Evolutionary conservation across 2,329 filamentous ascomycete genomes (phyloP).

Genomic region (Berkeleyomyces rouxiae): DNA sequence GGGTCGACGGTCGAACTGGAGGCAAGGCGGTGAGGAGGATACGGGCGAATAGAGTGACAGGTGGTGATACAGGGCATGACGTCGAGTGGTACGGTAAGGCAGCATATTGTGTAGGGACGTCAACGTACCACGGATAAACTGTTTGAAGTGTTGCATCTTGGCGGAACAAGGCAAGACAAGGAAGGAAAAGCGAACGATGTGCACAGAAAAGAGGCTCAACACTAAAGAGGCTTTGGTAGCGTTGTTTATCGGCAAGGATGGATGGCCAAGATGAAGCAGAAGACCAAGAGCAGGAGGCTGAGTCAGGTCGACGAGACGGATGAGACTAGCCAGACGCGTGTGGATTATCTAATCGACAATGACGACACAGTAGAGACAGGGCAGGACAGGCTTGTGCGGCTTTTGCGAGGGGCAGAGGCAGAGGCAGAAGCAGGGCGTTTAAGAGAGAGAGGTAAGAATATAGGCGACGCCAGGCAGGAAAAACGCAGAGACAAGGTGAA

Average conservation of each 20-base stretch:
- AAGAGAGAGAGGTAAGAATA: background rate
- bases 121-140: slow-evolving; percentile 13
- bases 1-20: background rate
- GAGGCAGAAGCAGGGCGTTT: too few species aligned
- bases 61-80: background rate
- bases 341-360: too few species aligned
- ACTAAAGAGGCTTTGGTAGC: background rate
- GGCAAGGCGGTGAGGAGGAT: background rate
- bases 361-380: too few species aligned
- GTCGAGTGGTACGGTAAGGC: background rate
- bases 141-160: slow-evolving; percentile 13
- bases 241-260: too few species aligned
- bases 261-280: too few species aligned
- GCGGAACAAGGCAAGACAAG: too few species aligned
- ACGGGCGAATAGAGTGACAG: background rate
- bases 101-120: background rate
- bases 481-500: background rate
- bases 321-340: too few species aligned
- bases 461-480: background rate
- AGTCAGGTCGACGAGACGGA: too few species aligned
- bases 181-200: background rate
- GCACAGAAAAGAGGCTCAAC: background rate
- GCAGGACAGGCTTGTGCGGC: too few species aligned
- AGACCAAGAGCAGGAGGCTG: too few species aligned
- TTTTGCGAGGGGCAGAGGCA: too few species aligned